These are phyloP conservation scores for Metschnikowia borealis DNA, from an alignment of 805 yeast genomes.

Conservation along the genomic window DNA sequence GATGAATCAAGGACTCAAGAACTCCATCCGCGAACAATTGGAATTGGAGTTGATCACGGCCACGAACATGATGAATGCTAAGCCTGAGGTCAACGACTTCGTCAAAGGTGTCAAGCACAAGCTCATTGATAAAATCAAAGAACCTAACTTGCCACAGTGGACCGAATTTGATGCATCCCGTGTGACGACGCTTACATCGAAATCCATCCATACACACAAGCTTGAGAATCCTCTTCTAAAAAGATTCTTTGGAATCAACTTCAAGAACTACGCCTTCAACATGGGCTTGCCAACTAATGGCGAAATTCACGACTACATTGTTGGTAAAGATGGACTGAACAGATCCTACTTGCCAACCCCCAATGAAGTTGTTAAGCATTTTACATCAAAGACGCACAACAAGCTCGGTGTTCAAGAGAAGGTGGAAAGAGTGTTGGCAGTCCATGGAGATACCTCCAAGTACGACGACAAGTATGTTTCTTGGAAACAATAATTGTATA, in stretches of 20 bases:
- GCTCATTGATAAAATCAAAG: constrained; percentile 55
- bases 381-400: constrained; percentile 45
- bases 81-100: constrained; percentile 53
- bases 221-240: constrained; percentile 33
- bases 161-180: constrained; percentile 27
- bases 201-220: constrained; percentile 18
- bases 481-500: constrained; percentile 29
- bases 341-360: constrained; percentile 67
- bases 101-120: constrained; percentile 64
- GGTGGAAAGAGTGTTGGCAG: constrained; percentile 53
- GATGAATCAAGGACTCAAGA: constrained; percentile 54
- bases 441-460: constrained; percentile 46
- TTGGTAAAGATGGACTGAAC: constrained; percentile 63
- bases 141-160: constrained; percentile 48
- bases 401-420: constrained; percentile 61
- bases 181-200: constrained; percentile 18
- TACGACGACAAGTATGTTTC: constrained; percentile 41
- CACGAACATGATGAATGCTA: constrained; percentile 59
- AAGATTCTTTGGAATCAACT: constrained; percentile 37
- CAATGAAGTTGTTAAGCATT: constrained; percentile 62
- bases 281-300: constrained; percentile 78
- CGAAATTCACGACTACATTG: constrained; percentile 61
- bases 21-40: constrained; percentile 62
- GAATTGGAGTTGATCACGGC: constrained; percentile 74
- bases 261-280: constrained; percentile 50